Conservation (phyloP, 148 eudicot genomes). For the Rhododendron ovatum region DNA sequence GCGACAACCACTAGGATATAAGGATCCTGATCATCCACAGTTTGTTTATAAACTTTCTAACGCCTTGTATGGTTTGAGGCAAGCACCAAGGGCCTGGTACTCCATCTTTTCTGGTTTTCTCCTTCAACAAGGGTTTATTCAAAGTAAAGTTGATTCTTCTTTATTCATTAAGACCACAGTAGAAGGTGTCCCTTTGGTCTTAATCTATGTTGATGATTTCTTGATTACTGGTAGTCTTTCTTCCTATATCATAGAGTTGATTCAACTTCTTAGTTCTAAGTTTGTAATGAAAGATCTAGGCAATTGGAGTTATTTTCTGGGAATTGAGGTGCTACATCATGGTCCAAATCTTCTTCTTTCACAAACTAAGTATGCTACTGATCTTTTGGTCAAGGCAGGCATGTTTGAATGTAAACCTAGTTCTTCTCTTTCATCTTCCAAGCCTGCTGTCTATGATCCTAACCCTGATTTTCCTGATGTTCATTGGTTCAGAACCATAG, state of each 20-base stretch:
- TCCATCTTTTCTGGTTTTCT: background rate
- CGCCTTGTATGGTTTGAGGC: background rate
- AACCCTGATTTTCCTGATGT: background rate
- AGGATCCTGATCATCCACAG: background rate
- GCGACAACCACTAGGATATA: background rate
- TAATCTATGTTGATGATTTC: background rate
- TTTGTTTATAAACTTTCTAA: background rate
- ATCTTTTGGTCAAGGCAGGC: background rate
- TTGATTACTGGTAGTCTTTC: background rate
- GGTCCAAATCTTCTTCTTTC: background rate
- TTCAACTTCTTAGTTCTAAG: background rate
- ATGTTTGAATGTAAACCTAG: background rate
- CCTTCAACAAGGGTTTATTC: background rate
- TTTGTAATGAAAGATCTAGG: background rate
- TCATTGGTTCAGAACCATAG: background rate
- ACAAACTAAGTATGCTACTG: background rate
- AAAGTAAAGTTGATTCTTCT: background rate
- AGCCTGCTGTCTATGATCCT: background rate
- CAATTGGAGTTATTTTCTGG: background rate
- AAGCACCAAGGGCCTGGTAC: background rate
- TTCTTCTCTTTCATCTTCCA: background rate
- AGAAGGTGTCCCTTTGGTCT: background rate
- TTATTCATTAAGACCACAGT: too few relatives aligned
- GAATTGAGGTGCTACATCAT: background rate
- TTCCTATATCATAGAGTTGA: too few relatives aligned